phyloP scores from a whole-genome alignment of 2,329 filamentous ascomycete species.

The Thermoascus crustaceus region DNA sequence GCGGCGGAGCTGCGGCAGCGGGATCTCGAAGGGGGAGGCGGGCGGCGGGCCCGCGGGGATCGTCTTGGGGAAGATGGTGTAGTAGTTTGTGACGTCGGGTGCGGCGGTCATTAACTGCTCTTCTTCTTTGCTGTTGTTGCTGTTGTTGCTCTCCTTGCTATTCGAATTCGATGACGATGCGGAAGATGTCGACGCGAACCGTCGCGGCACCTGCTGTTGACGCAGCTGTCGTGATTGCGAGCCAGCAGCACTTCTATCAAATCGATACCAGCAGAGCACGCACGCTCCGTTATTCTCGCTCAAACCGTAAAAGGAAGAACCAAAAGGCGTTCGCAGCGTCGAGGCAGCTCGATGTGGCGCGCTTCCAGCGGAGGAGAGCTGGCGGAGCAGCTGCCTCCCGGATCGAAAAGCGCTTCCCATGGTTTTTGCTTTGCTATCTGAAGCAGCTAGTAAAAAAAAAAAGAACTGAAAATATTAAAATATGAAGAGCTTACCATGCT shows the following conservation, averaged over 20 bases:
- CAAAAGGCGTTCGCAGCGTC: neutral
- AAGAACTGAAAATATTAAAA: too few species aligned
- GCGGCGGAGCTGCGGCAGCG: slow-evolving; percentile 60
- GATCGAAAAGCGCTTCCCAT: neutral
- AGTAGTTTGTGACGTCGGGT: slow-evolving; percentile 54
- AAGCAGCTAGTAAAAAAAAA: too few species aligned
- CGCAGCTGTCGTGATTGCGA: neutral
- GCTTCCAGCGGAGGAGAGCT: neutral
- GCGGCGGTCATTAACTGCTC: slow-evolving; percentile 10
- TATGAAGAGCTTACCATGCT: too few species aligned
- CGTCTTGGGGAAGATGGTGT: slow-evolving; percentile 78
- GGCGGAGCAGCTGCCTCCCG: neutral
- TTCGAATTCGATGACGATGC: neutral
- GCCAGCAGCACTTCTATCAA: neutral
- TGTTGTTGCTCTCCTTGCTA: slow-evolving; percentile 2
- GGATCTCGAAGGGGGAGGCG: slow-evolving; percentile 63
- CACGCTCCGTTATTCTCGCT: slow-evolving; percentile 1
- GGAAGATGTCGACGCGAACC: neutral
- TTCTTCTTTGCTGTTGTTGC: neutral
- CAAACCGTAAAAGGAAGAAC: too few species aligned
- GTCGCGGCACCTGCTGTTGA: neutral
- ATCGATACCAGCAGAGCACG: slow-evolving; percentile 3
- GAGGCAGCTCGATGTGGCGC: neutral
- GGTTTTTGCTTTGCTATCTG: too few species aligned
- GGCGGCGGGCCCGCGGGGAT: slow-evolving; percentile 74